Percentiles rank a stretch among this genome's conserved stretches.
Evolutionary conservation across 1,139 yeast species (phyloP).

Genomic region (Maudiozyma humilis): DNA sequence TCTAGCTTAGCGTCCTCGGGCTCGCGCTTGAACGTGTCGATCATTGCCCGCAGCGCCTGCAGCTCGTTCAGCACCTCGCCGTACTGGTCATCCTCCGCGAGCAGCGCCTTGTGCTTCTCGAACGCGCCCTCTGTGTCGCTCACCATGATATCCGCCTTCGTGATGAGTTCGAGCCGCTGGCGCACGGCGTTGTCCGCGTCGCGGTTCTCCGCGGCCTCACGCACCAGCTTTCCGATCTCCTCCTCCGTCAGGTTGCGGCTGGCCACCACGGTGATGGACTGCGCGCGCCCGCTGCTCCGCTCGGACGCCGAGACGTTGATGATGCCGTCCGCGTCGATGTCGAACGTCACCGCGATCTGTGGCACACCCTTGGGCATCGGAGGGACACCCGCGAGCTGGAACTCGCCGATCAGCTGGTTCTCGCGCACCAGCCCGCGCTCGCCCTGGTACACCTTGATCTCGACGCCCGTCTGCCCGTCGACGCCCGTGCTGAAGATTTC

Average conservation of each 20-base stretch:
- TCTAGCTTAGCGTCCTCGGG: conserved; percentile 33
- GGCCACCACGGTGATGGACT: conserved; percentile 63
- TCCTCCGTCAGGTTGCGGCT: conserved; percentile 59
- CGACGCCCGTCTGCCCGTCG: conserved; percentile 79
- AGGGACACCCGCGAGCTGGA: conserved; percentile 60
- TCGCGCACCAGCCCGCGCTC: conserved; percentile 68
- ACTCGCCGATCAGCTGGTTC: conserved; percentile 65
- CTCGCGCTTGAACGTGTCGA: conserved; percentile 37
- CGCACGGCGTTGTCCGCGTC: conserved; percentile 30
- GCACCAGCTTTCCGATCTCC: conserved; percentile 50
- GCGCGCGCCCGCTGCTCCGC: conserved; percentile 45
- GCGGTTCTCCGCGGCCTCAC: conserved; percentile 36
- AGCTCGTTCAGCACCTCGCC: conserved; percentile 26
- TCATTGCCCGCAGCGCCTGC: conserved; percentile 20
- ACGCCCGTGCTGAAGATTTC: conserved; percentile 75
- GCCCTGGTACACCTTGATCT: conserved; percentile 70
- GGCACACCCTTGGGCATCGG: conserved; percentile 71
- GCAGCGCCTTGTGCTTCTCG: conserved; percentile 35
- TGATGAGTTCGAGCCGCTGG: conserved; percentile 30
- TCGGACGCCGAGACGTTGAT: conserved; percentile 68
- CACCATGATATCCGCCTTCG: conserved; percentile 47
- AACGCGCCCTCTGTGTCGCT: conserved; percentile 49
- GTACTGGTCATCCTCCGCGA: conserved; percentile 36
- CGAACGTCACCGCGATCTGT: conserved; percentile 64
- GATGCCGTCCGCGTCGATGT: conserved; percentile 77